Evolutionary conservation across 176 grass and related monocot species (phyloP), one percentile per base, ranked within the genome.

Genomic region (Avena atlantica): DNA sequence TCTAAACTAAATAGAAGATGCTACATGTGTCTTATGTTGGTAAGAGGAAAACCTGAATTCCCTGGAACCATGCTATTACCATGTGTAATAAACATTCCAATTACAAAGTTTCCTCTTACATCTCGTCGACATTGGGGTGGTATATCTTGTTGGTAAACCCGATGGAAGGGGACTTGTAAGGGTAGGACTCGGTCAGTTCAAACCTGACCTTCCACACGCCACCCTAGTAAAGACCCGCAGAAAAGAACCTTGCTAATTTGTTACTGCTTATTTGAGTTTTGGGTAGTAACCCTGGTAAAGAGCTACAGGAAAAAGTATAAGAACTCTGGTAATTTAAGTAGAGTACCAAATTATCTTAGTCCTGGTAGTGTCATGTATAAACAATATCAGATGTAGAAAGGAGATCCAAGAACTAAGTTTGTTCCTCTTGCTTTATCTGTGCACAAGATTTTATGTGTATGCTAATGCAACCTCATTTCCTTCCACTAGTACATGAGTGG

Each of bases 81-180:
- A 34, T 69, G 29, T 24, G 13, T n/a, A 8, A 42, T 73, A 74
- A 74, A 25, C 48, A 75, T 47, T 75, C 40, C 49, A 47, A 21
- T 52, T 11, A 17, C 45, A 13, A 49, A 15, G 20, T 37, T 64
- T 64, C 61, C 59, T 20, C 79, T 89, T 73, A 92, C 91, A 89
- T 92, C 82, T 92, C 91, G 74, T 92, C 91, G 6, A 92, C 84
- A 80, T 92, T 92, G 0, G 91, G 91, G 75, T 92, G 91, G 67
- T 85, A 92, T 19, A 92, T 92, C 83, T 92, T 92, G 64, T 89
- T 92, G 21, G 88, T 67, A 45, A 92, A 87, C 6, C 87, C 91
- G 61, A 92, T 89, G 12, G 91, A 92, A 83, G 91, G 91, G 34
- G 91, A 92, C 81, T 86, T 92, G 73, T 92, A 92, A 24, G 91